A percentile compares a stretch with the other conserved stretches of the same genome.
Conservation (phyloP, 2,329 filamentous ascomycete species). For the Nannizziopsis arthrosporioides region DNA sequence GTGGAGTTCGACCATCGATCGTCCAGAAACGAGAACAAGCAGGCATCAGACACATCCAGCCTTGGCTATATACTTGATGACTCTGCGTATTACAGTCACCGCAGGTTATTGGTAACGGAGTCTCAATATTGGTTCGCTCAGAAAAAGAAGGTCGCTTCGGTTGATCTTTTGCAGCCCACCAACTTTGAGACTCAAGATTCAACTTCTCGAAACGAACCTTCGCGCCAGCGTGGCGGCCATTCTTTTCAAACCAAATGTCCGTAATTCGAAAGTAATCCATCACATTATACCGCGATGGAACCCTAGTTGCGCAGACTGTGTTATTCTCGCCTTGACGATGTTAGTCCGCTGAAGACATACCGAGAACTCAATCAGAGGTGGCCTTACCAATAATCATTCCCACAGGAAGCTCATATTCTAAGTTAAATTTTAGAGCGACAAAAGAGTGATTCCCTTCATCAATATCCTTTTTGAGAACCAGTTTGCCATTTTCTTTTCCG, state of each 20-base stretch:
- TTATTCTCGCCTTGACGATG: slow-evolving; percentile 41
- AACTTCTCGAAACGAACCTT: slow-evolving; percentile 58
- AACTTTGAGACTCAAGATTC: slow-evolving; percentile 40
- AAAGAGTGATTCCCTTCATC: slow-evolving; percentile 27
- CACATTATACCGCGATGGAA: slow-evolving; percentile 52
- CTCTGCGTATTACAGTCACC: slow-evolving; percentile 29
- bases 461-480: slow-evolving; percentile 40
- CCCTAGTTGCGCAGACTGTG: slow-evolving; percentile 35
- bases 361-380: not conserved
- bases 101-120: slow-evolving; percentile 27
- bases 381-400: slow-evolving; percentile 44
- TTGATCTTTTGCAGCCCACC: slow-evolving; percentile 43
- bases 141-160: slow-evolving; percentile 19
- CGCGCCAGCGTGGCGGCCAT: slow-evolving; percentile 33
- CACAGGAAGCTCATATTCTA: slow-evolving; percentile 40
- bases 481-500: slow-evolving; percentile 36
- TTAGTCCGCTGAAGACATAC: not conserved
- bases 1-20: slow-evolving; percentile 26
- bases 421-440: slow-evolving; percentile 37
- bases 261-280: slow-evolving; percentile 59
- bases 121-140: slow-evolving; percentile 24
- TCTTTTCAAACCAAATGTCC: slow-evolving; percentile 54
- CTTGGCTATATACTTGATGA: slow-evolving; percentile 29
- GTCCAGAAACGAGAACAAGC: slow-evolving; percentile 47
- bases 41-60: slow-evolving; percentile 49